These are phyloP conservation scores for Nicotiana sylvestris DNA, from an alignment of 257 asterid genomes.

Conservation along the genomic window DNA sequence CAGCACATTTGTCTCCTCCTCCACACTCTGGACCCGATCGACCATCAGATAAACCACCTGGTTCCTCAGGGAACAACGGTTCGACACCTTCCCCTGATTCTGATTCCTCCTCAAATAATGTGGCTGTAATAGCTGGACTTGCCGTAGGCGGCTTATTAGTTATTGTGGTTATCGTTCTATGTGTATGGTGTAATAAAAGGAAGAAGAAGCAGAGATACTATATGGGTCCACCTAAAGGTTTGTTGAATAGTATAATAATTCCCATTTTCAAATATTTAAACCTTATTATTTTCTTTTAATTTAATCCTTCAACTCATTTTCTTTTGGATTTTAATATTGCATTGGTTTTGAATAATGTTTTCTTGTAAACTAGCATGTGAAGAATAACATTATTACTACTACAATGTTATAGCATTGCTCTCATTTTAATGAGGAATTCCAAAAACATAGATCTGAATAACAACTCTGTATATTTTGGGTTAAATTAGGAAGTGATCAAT, in stretches of 20 bases:
- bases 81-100: slow-evolving; percentile 17
- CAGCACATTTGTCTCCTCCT: slow-evolving; percentile 8
- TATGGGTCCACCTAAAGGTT: slow-evolving; percentile 23
- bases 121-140: slow-evolving; percentile 24
- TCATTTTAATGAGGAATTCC: not conserved
- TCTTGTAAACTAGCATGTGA: not conserved
- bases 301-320: not conserved
- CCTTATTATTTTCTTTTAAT: too few relatives aligned
- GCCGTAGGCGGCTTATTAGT: slow-evolving; percentile 17
- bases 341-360: not conserved
- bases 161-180: slow-evolving; percentile 20
- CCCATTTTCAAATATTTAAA: not conserved
- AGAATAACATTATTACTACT: not conserved
- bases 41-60: not conserved
- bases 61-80: not conserved
- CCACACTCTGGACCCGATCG: not conserved
- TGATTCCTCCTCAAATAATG: not conserved
- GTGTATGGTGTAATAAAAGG: slow-evolving; percentile 30
- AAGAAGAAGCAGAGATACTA: slow-evolving; percentile 32
- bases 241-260: too few relatives aligned
- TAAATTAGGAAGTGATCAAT: not conserved
- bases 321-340: not conserved
- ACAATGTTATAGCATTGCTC: not conserved
- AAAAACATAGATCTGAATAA: not conserved
- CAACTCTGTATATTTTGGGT: not conserved